Conservation (phyloP, 768 basidiomycete genomes). For the Cubamyces sp. region DNA sequence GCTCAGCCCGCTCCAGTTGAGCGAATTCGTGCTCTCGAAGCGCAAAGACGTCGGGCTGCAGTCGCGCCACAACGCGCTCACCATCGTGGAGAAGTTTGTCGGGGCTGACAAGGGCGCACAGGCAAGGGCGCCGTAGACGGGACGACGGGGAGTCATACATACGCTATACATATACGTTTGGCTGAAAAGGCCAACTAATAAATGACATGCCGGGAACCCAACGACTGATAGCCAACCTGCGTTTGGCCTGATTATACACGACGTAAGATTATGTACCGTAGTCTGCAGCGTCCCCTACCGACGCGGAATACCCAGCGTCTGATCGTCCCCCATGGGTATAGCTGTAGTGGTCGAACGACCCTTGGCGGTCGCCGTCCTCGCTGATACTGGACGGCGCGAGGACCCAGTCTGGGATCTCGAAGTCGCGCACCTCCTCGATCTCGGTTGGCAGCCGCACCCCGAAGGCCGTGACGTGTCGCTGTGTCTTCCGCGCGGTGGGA, state of each 20-base stretch:
- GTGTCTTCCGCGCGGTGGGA: conserved; percentile 51
- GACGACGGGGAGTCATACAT: conserved; percentile 11
- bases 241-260: neutral
- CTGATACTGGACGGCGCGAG: conserved; percentile 21
- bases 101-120: neutral
- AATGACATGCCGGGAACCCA: neutral
- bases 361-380: conserved; percentile 18
- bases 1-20: conserved; percentile 48
- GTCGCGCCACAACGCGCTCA: conserved; percentile 44
- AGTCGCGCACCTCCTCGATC: conserved; percentile 54
- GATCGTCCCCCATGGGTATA: conserved; percentile 16
- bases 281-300: conserved; percentile 10
- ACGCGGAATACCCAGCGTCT: conserved; percentile 13
- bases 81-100: conserved; percentile 13
- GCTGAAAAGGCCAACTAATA: conserved; percentile 5
- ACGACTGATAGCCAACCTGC: neutral
- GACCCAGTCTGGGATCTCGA: conserved; percentile 61
- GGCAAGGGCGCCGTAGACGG: neutral
- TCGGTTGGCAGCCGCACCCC: conserved; percentile 58
- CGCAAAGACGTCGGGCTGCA: conserved; percentile 46
- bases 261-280: conserved; percentile 7
- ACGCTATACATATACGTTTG: conserved; percentile 22
- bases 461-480: conserved; percentile 61
- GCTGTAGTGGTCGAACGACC: conserved; percentile 17
- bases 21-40: conserved; percentile 47